These are phyloP conservation scores for Camellia granthamiana DNA, from an alignment of 148 eudicot genomes.

Conservation along the genomic window DNA sequence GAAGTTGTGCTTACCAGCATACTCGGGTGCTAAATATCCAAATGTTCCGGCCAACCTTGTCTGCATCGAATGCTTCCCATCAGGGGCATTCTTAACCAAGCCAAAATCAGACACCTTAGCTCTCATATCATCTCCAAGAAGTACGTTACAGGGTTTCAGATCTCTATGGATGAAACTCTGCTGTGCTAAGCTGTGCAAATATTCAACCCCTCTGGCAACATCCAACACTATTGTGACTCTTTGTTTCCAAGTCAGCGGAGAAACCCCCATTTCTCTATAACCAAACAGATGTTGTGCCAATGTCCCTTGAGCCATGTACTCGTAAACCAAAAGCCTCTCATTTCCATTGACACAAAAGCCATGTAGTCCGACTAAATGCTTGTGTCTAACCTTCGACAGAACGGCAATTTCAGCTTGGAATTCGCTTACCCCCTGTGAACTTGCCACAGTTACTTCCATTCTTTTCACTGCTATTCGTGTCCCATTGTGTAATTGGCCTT, in stretches of 20 bases:
- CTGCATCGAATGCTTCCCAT: constrained; percentile 54
- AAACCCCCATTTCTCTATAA: constrained; percentile 18
- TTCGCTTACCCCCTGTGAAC: constrained; percentile 43
- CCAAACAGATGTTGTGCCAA: constrained; percentile 50
- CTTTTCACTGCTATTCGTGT: constrained; percentile 65
- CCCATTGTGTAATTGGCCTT: constrained; percentile 54
- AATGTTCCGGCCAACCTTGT: constrained; percentile 72
- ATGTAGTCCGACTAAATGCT: constrained; percentile 57
- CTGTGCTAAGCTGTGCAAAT: constrained; percentile 69
- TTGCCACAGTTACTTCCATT: constrained; percentile 39
- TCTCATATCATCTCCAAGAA: constrained; percentile 64
- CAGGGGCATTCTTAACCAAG: constrained; percentile 59
- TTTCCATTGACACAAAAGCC: constrained; percentile 48
- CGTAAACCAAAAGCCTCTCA: constrained; percentile 64
- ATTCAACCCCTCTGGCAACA: constrained; percentile 73
- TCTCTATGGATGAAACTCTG: constrained; percentile 69
- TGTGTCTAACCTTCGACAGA: constrained; percentile 58
- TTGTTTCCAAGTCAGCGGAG: constrained; percentile 59
- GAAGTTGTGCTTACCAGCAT: constrained; percentile 45
- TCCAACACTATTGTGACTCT: constrained; percentile 61
- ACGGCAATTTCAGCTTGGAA: constrained; percentile 68
- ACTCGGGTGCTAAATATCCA: constrained; percentile 73
- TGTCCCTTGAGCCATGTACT: constrained; percentile 72
- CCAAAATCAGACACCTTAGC: constrained; percentile 78
- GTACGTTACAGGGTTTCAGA: constrained; percentile 62